A percentile compares a stretch with the other conserved stretches of the same genome.
Evolutionary conservation across 495 filamentous ascomycete genomes (phyloP).

Genomic region (Thermothielavioides terrestris): DNA sequence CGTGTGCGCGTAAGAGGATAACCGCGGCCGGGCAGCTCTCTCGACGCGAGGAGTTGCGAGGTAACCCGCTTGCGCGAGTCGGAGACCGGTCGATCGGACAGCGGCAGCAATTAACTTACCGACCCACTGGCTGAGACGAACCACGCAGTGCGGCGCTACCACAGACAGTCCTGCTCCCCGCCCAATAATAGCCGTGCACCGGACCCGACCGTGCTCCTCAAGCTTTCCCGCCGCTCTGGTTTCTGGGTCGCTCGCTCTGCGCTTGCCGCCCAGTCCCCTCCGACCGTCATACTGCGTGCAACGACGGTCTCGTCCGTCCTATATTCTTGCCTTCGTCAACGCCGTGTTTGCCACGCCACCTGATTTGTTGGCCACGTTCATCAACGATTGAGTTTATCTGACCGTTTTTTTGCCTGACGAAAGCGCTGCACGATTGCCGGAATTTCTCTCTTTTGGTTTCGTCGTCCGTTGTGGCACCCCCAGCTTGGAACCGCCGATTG

Average conservation of each 20-base stretch:
- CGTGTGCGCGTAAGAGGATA: not conserved
- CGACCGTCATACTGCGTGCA: not conserved
- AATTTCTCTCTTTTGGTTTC: too few species aligned
- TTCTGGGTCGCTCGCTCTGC: constrained; percentile 22
- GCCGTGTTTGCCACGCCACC: not conserved
- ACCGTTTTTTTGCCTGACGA: too few species aligned
- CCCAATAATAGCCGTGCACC: constrained; percentile 22
- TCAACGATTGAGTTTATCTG: too few species aligned
- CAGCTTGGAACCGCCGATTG: too few species aligned
- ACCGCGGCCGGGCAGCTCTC: not conserved
- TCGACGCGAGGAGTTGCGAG: not conserved
- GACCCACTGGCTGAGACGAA: constrained; percentile 24
- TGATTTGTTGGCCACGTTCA: too few species aligned
- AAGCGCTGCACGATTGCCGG: too few species aligned
- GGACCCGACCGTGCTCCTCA: constrained; percentile 18
- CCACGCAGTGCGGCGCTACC: constrained; percentile 12
- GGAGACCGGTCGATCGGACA: constrained; percentile 6
- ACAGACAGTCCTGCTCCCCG: constrained; percentile 1
- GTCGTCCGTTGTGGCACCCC: too few species aligned
- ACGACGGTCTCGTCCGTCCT: not conserved
- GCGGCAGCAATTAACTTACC: constrained; percentile 1
- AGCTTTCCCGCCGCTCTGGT: constrained; percentile 26
- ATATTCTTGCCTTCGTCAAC: not conserved
- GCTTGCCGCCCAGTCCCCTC: constrained; percentile 2
- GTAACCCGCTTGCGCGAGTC: too few species aligned